These are phyloP conservation scores for Neoboletus magnificus DNA, from an alignment of 768 basidiomycete genomes.

Conservation along the genomic window DNA sequence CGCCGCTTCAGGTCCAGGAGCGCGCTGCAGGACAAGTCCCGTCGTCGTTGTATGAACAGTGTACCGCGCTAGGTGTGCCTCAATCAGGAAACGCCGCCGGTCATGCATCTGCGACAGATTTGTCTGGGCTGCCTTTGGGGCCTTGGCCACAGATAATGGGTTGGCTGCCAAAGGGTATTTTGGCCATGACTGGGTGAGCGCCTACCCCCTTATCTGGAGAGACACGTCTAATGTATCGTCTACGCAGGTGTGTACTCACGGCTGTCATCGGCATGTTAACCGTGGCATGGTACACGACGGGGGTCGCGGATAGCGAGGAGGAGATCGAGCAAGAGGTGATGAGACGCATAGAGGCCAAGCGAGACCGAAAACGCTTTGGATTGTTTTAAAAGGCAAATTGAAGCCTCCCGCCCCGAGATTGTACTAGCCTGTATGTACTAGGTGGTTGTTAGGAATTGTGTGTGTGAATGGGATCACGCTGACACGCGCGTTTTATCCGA, in stretches of 20 bases:
- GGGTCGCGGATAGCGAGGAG: constrained; percentile 69
- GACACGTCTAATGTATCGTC: constrained; percentile 8
- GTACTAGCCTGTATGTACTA: not conserved
- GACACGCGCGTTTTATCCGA: not conserved
- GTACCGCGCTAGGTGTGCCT: constrained; percentile 55
- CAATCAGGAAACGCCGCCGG: constrained; percentile 88
- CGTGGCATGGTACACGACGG: constrained; percentile 84
- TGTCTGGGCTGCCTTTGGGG: constrained; percentile 59
- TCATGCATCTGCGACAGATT: constrained; percentile 61
- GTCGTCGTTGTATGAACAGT: constrained; percentile 65
- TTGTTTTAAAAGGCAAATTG: constrained; percentile 18
- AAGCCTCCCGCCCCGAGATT: not conserved
- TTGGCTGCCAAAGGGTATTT: constrained; percentile 70
- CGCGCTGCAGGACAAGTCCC: constrained; percentile 47
- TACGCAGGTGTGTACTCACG: constrained; percentile 69
- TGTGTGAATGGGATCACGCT: not conserved
- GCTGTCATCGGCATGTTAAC: constrained; percentile 79
- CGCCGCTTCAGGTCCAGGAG: constrained; percentile 68
- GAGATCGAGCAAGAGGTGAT: constrained; percentile 76
- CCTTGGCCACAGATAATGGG: constrained; percentile 73
- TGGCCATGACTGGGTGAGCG: constrained; percentile 69
- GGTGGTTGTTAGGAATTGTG: not conserved
- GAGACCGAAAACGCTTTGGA: constrained; percentile 45
- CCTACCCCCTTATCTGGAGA: not conserved
- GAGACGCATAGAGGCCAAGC: constrained; percentile 55